Evolutionary conservation across 148 eudicot genomes (phyloP).

Genomic region (Dianthus caryophyllus): DNA sequence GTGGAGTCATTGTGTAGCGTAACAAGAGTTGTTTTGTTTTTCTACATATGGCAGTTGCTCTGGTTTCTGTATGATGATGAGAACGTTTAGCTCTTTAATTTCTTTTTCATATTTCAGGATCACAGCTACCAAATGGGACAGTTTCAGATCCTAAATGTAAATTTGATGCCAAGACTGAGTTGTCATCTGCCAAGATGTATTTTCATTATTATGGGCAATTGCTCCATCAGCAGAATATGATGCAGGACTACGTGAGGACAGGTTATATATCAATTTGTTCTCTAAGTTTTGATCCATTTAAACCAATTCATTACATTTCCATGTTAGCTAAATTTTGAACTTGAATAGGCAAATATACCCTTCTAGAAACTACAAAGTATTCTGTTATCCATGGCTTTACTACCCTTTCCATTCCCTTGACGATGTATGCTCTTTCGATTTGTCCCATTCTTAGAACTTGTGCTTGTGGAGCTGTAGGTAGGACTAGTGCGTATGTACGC

Average conservation of each 20-base stretch:
- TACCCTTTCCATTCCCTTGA: no score
- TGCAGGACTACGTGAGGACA: slow-evolving; percentile 99
- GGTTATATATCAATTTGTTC: slow-evolving; percentile 38
- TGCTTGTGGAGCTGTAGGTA: no score
- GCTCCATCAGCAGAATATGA: slow-evolving; percentile 96
- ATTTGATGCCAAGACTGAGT: slow-evolving; percentile 88
- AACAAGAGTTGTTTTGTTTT: no score
- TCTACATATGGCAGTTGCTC: background rate
- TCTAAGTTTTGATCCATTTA: slow-evolving; percentile 2
- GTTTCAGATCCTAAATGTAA: slow-evolving; percentile 55
- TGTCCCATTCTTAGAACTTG: no score
- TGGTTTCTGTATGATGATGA: background rate
- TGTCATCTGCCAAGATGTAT: slow-evolving; percentile 93
- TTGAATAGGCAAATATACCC: no score
- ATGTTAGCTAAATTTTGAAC: background rate
- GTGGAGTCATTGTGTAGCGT: background rate
- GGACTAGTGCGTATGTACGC: background rate
- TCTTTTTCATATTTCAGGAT: slow-evolving; percentile 39
- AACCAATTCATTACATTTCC: background rate
- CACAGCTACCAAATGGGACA: slow-evolving; percentile 51
- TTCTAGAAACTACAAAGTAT: no score
- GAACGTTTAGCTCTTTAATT: slow-evolving; percentile 15
- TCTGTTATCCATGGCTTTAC: no score
- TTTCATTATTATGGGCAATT: slow-evolving; percentile 95
- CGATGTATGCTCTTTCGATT: no score